Conservation (phyloP, 495 filamentous ascomycete species). For the Talaromyces wortmannii region DNA sequence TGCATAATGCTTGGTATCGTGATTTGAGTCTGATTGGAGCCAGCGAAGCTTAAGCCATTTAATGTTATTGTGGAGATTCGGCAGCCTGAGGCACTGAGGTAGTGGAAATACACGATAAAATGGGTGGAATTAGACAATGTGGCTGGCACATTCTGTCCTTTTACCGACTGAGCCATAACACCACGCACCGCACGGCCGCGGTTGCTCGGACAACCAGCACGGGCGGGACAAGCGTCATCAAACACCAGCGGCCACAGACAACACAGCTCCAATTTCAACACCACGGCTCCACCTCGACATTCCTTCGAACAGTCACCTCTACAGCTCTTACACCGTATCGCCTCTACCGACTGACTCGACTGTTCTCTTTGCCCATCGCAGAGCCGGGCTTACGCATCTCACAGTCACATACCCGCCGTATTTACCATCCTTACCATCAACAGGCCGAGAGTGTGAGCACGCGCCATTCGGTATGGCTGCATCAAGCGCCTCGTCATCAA, state of each 20-base stretch:
- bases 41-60: neutral
- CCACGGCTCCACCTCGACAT: neutral
- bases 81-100: neutral
- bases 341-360: neutral
- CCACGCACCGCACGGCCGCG: conserved; percentile 1
- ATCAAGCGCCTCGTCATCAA: conserved; percentile 58
- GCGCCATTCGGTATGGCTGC: conserved; percentile 37
- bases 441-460: neutral
- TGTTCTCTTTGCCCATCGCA: neutral
- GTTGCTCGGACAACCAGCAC: conserved; percentile 28
- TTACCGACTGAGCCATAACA: neutral
- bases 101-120: neutral
- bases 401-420: neutral
- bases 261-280: neutral
- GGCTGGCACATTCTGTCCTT: too few relatives aligned
- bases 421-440: neutral
- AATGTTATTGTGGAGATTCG: neutral
- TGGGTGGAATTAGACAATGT: neutral
- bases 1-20: too few relatives aligned
- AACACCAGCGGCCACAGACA: conserved; percentile 25
- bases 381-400: too few relatives aligned
- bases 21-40: too few relatives aligned
- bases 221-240: too few relatives aligned
- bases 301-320: neutral
- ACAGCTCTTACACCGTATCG: neutral